Base-by-base conservation (phyloP, 352 stramenopile species). In the Pythium sp. region DNA sequence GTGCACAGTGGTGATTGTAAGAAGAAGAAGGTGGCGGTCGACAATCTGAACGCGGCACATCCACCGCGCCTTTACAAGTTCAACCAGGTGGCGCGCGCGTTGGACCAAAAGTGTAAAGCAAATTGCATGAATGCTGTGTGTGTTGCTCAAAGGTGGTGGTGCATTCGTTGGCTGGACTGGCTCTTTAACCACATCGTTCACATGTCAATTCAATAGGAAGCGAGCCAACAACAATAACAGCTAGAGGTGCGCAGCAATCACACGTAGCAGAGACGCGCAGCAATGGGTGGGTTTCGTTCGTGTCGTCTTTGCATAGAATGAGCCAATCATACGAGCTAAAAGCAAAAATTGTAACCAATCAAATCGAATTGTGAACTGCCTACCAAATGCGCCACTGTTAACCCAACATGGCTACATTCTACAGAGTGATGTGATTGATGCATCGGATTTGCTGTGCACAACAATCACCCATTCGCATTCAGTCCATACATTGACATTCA, bases 401-500 rank as follows among this genome's bases (percentile, higher is more conserved):
- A 20, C 41, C 41, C 43, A 51, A 24, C 43, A 51, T 51, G 43
- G 43, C 43, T 51, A 51, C 43, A 51, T n/a, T 51, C 41, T 49
- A 3, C 15, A n/a, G 14, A n/a, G 18, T 22, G 41, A 20, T n/a
- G 18, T n/a, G 41, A 49, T 49, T 22, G 41, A 20, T 49, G 14
- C 14, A 49, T 49, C 15, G 5, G 41, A 22, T 15, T 49, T 20
- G 15, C 41, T 46, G 38, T 18, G 20, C 12, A 46, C 38, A 30
- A 30, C 8, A 56, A 12, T 12, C 53, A 22, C 18, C 43, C 43
- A 12, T 36, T 58, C 53, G 28, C 51, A 34, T 34, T 58, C 53
- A 58, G 18, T 34, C 53, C 53, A 58, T 58, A 58, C 53, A 58
- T 36, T 58, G 12, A 36, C 53, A 58, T 58, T 58, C 53, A 58